A percentile compares a stretch with the other conserved stretches of the same genome.
These are phyloP conservation scores for Eutypa lata DNA, from an alignment of 2,329 filamentous ascomycete species.

Conservation along the genomic window DNA sequence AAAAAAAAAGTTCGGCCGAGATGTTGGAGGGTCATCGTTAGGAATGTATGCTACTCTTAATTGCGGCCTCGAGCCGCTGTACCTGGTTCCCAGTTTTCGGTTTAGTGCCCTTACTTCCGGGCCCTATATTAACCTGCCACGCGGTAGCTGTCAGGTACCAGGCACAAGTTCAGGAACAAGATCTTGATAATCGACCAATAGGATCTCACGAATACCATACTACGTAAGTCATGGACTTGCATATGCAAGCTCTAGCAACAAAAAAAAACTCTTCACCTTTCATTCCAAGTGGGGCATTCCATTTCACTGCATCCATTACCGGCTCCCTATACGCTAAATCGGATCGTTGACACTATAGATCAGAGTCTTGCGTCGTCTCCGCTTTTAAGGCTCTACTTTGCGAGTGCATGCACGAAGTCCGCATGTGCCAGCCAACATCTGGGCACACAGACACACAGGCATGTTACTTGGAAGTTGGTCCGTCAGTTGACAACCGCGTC, in stretches of 20 bases:
- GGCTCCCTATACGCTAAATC: slow-evolving; percentile 2
- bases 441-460: not conserved
- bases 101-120: not conserved
- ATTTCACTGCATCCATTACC: slow-evolving; percentile 11
- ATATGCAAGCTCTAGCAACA: slow-evolving; percentile 13
- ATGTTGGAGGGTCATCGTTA: not conserved
- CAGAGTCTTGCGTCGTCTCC: not conserved
- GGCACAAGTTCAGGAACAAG: slow-evolving; percentile 13
- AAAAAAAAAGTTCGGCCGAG: not conserved
- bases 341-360: not conserved
- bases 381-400: not conserved
- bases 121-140: slow-evolving; percentile 15
- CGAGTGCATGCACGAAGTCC: not conserved
- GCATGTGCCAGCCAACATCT: not conserved
- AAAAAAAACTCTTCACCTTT: slow-evolving; percentile 8
- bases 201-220: slow-evolving; percentile 9
- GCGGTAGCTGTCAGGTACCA: slow-evolving; percentile 25
- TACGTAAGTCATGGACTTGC: slow-evolving; percentile 8
- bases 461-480: not conserved
- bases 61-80: not conserved
- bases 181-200: slow-evolving; percentile 13
- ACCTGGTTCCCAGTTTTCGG: not conserved
- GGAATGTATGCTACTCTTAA: not conserved
- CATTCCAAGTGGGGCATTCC: slow-evolving; percentile 10
- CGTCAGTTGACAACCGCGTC: not conserved